phyloP scores from a whole-genome alignment of 768 basidiomycete genomes.

The Naganishia onofrii region DNA sequence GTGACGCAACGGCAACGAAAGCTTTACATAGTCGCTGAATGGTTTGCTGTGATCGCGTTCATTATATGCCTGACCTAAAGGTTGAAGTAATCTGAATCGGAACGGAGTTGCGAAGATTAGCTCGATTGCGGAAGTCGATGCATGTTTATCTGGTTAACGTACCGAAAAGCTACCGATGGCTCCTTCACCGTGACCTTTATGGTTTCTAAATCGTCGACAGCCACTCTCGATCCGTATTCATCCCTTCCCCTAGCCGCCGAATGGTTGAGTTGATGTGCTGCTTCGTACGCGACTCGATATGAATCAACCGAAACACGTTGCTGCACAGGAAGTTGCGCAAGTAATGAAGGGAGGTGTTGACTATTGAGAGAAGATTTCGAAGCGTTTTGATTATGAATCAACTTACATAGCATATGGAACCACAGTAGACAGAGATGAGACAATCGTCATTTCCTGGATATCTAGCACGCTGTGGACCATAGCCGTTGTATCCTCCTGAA shows the following conservation, averaged over 20 bases:
- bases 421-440: background rate
- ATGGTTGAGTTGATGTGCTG: background rate
- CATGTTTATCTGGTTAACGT: background rate
- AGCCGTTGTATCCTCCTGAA: background rate
- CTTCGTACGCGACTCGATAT: background rate
- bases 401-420: conserved; percentile 1
- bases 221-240: background rate
- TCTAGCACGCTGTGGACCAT: background rate
- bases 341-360: background rate
- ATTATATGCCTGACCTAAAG: background rate
- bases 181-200: conserved; percentile 7
- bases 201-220: background rate
- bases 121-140: too few species aligned
- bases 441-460: background rate
- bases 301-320: background rate
- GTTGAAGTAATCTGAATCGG: background rate
- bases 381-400: too few species aligned
- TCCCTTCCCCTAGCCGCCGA: background rate
- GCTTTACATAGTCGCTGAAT: background rate
- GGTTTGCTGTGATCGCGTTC: background rate
- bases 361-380: background rate
- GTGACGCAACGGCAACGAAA: background rate
- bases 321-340: background rate
- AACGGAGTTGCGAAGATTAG: background rate
- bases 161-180: conserved; percentile 4